phyloP scores from a whole-genome alignment of 1,284 basidiomycete species.

The Rhodotorula glutinis region DNA sequence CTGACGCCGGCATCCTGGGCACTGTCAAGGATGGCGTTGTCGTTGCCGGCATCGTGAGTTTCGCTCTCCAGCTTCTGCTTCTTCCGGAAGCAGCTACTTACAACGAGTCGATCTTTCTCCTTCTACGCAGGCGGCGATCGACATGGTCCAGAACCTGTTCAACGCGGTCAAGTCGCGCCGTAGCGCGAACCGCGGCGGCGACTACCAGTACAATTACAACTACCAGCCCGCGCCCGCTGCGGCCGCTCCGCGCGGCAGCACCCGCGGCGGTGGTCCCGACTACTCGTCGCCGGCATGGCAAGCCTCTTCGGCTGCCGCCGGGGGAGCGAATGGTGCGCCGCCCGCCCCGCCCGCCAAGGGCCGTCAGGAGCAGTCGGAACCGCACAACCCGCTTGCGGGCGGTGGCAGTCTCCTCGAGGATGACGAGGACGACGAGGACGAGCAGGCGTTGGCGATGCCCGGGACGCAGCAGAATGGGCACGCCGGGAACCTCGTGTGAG shows the following conservation, averaged over 20 bases:
- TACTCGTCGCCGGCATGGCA: conserved; percentile 25
- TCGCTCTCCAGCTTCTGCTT: not conserved
- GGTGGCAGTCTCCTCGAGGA: conserved; percentile 25
- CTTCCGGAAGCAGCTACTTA: not conserved
- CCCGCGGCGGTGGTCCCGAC: not conserved
- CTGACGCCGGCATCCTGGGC: conserved; percentile 57
- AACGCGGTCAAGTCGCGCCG: conserved; percentile 11
- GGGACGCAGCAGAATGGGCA: conserved; percentile 14
- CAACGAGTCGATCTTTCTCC: too few species aligned
- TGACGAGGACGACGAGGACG: conserved; percentile 29
- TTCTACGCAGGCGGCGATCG: conserved; percentile 26
- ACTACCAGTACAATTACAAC: conserved; percentile 19
- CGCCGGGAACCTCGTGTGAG: not conserved
- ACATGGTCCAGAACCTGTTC: conserved; percentile 18
- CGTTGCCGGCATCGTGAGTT: conserved; percentile 46
- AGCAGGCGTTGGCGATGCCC: conserved; percentile 24
- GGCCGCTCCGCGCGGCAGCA: not conserved
- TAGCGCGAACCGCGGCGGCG: not conserved
- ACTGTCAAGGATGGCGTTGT: conserved; percentile 75
- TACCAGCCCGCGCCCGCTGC: conserved; percentile 9
- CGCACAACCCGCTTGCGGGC: conserved; percentile 27
- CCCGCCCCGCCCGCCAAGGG: conserved; percentile 5
- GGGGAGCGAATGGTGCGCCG: not conserved
- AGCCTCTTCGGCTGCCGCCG: not conserved
- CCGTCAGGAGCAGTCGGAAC: not conserved